A percentile compares a stretch with the other conserved stretches of the same genome.
Conservation (phyloP, 768 basidiomycete species). For the Suillus hirtellus region DNA sequence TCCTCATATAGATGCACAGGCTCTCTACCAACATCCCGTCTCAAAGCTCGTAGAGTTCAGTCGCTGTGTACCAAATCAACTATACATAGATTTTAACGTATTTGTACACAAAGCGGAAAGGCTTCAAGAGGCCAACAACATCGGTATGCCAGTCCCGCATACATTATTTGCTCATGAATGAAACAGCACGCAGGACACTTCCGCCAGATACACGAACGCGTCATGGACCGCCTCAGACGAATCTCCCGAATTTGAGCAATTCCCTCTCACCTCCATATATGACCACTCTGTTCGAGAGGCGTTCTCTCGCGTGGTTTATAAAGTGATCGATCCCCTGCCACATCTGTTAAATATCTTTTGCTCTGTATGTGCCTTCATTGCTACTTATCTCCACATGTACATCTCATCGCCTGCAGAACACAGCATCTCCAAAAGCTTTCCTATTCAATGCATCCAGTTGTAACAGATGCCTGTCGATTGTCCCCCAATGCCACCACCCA, state of each 20-base stretch:
- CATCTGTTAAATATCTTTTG: conserved; percentile 86
- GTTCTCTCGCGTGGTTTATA: conserved; percentile 87
- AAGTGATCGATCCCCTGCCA: conserved; percentile 79
- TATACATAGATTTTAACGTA: conserved; percentile 81
- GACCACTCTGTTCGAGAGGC: conserved; percentile 92
- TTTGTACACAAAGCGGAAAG: conserved; percentile 97
- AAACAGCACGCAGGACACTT: conserved; percentile 70
- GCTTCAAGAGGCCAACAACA: conserved; percentile 87
- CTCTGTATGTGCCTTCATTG: conserved; percentile 46
- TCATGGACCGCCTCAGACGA: conserved; percentile 82
- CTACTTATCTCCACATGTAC: neutral
- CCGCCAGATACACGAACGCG: conserved; percentile 85
- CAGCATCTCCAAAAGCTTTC: conserved; percentile 91
- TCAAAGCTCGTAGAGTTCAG: conserved; percentile 75
- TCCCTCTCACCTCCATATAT: conserved; percentile 89
- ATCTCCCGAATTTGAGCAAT: conserved; percentile 72
- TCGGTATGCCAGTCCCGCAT: conserved; percentile 50
- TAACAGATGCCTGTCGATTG: conserved; percentile 69
- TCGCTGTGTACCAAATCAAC: conserved; percentile 73
- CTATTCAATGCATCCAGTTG: conserved; percentile 91
- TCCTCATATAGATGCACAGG: conserved; percentile 40
- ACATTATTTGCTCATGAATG: neutral
- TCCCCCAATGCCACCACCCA: neutral
- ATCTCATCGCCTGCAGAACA: conserved; percentile 55
- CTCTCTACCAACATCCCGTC: conserved; percentile 83